phyloP scores from a whole-genome alignment of 257 asterid species.

The Scutellaria minor region DNA sequence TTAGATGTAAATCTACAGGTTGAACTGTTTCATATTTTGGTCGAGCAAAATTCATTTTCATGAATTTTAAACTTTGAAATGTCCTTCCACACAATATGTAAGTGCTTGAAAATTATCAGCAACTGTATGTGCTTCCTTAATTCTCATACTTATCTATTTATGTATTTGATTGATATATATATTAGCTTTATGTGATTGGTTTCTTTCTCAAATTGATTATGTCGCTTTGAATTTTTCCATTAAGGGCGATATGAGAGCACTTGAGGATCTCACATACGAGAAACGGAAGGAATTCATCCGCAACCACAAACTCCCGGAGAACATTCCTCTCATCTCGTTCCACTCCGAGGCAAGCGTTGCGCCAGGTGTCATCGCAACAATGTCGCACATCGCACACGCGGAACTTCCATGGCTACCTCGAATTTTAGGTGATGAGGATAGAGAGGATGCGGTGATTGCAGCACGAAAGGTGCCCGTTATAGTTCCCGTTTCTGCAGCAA shows the following conservation, averaged over 20 bases:
- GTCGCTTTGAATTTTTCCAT: background rate
- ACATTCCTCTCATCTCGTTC: slow-evolving; percentile 79
- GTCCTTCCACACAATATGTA: no score
- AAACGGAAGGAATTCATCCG: slow-evolving; percentile 72
- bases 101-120: no score
- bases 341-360: slow-evolving; percentile 75
- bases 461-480: slow-evolving; percentile 70
- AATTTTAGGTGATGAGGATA: slow-evolving; percentile 46
- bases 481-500: slow-evolving; percentile 78
- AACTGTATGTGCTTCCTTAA: no score
- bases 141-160: no score
- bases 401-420: slow-evolving; percentile 80
- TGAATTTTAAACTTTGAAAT: no score
- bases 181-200: background rate
- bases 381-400: slow-evolving; percentile 91
- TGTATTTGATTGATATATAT: background rate
- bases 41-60: background rate
- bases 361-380: slow-evolving; percentile 68
- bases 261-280: slow-evolving; percentile 90
- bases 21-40: background rate
- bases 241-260: slow-evolving; percentile 86
- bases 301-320: slow-evolving; percentile 70
- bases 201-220: background rate
- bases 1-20: background rate
- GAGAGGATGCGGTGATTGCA: slow-evolving; percentile 45